phyloP scores from a whole-genome alignment of 1,284 basidiomycete species.

The Boletus smithii region DNA sequence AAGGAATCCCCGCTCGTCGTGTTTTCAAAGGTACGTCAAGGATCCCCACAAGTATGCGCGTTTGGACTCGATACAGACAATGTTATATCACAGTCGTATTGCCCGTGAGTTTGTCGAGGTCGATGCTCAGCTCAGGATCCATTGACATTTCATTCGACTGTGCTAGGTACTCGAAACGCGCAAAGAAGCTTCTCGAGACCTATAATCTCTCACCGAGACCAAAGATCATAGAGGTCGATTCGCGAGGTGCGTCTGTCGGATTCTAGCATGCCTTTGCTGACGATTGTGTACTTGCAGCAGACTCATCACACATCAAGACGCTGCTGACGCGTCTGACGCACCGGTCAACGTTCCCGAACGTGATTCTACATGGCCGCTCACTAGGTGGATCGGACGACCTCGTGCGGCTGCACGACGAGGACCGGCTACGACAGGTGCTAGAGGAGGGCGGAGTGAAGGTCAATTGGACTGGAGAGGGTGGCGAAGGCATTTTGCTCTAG shows the following conservation, averaged over 20 bases:
- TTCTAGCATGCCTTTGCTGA: neutral
- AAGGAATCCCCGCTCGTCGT: constrained; percentile 64
- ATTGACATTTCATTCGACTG: neutral
- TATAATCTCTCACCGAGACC: constrained; percentile 70
- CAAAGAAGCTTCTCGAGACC: constrained; percentile 63
- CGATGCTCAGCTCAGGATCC: neutral
- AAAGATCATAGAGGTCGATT: constrained; percentile 71
- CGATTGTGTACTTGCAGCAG: constrained; percentile 42
- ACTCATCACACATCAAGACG: constrained; percentile 59
- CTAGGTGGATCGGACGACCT: constrained; percentile 75
- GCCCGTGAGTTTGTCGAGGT: constrained; percentile 53
- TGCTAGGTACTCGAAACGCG: constrained; percentile 59
- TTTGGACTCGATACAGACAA: no score
- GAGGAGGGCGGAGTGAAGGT: constrained; percentile 18
- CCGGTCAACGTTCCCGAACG: constrained; percentile 72
- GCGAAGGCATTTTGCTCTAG: neutral
- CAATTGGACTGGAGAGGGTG: constrained; percentile 11
- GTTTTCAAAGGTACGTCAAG: constrained; percentile 72
- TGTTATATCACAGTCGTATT: constrained; percentile 61
- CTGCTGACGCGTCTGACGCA: constrained; percentile 65
- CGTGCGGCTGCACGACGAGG: constrained; percentile 26
- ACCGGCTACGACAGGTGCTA: constrained; percentile 4
- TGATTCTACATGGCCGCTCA: constrained; percentile 61
- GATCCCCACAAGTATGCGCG: neutral
- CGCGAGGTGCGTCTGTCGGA: constrained; percentile 45